Percentiles rank a stretch among this genome's conserved stretches.
phyloP scores from a whole-genome alignment of 768 basidiomycete genomes.

The Pholiota molesta region DNA sequence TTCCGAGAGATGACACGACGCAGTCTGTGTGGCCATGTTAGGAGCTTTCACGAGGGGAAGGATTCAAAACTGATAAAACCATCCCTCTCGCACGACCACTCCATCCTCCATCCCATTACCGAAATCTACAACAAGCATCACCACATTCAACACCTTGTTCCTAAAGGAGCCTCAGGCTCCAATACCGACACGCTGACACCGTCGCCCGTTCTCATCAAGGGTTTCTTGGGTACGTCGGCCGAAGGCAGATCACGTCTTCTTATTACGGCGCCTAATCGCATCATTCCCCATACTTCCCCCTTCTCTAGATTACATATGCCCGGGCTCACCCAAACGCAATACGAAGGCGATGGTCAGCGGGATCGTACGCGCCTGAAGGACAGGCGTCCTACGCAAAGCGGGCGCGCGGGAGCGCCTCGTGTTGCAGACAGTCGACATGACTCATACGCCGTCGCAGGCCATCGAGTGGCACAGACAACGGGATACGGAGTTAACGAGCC shows the following conservation, averaged over 20 bases:
- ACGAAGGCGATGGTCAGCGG: neutral
- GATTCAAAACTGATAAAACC: conserved; percentile 3
- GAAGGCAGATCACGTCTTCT: neutral
- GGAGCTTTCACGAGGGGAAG: neutral
- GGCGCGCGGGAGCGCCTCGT: neutral
- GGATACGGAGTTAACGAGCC: conserved; percentile 24
- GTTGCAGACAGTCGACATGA: neutral
- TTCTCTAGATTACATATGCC: neutral
- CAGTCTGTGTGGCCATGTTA: conserved; percentile 8
- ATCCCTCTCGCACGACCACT: neutral
- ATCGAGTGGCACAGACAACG: conserved; percentile 14
- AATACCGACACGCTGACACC: neutral
- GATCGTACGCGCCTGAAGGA: neutral
- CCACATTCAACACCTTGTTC: neutral
- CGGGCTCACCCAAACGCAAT: neutral
- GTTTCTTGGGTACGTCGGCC: neutral
- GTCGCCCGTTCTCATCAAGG: too few relatives aligned
- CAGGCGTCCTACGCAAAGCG: neutral
- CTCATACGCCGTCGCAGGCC: conserved; percentile 17
- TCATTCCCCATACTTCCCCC: neutral
- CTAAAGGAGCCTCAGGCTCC: neutral
- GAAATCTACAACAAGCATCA: neutral
- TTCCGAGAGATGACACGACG: conserved; percentile 6
- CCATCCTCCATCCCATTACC: neutral
- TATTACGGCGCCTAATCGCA: neutral